A percentile compares a stretch with the other conserved stretches of the same genome.
phyloP scores from a whole-genome alignment of 345 rosid genomes.

The Camelina laxa region DNA sequence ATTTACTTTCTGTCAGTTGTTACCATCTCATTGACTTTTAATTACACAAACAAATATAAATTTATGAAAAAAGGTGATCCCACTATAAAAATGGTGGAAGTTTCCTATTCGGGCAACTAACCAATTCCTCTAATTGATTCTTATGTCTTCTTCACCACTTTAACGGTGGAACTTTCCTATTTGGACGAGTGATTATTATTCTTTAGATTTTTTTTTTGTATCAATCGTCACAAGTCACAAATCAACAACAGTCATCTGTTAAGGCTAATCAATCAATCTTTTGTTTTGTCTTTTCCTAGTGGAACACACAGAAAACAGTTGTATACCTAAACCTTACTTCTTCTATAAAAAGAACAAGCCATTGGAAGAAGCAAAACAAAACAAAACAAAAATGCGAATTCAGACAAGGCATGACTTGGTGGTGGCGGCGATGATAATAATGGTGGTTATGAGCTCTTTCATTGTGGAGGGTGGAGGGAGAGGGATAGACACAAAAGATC shows the following conservation, averaged over 20 bases:
- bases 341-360: constrained; percentile 32
- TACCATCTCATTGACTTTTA: constrained; percentile 24
- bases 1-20: constrained; percentile 24
- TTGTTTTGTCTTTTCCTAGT: constrained; percentile 34
- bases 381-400: constrained; percentile 34
- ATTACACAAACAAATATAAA: constrained; percentile 15
- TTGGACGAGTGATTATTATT: constrained; percentile 30
- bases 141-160: constrained; percentile 31
- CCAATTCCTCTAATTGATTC: constrained; percentile 29
- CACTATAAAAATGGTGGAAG: constrained; percentile 39
- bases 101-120: constrained; percentile 47
- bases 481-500: constrained; percentile 25
- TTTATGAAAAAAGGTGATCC: neutral
- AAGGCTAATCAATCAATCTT: constrained; percentile 38
- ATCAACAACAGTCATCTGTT: constrained; percentile 12
- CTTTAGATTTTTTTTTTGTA: neutral
- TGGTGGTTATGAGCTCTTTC: constrained; percentile 31
- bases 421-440: constrained; percentile 24
- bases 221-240: constrained; percentile 36
- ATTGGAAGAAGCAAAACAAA: constrained; percentile 27
- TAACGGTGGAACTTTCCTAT: constrained; percentile 45
- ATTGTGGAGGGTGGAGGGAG: constrained; percentile 41
- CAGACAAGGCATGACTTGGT: constrained; percentile 16
- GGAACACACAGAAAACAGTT: constrained; percentile 35
- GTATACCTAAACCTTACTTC: constrained; percentile 2